phyloP scores from a whole-genome alignment of 164 flowering plant genomes.

The Echeveria elegans region DNA sequence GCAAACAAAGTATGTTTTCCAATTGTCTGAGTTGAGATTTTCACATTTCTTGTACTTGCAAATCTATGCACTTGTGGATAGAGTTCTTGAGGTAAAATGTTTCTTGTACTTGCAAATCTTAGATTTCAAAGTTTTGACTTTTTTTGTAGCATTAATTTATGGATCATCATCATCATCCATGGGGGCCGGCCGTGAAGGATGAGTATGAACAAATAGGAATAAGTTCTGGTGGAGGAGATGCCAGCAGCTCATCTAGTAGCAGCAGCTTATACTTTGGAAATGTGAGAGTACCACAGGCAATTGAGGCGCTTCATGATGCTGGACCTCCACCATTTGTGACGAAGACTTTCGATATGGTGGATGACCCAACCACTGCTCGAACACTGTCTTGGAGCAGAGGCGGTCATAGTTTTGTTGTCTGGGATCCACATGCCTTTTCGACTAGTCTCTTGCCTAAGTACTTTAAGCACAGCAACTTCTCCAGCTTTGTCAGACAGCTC shows the following conservation, averaged over 20 bases:
- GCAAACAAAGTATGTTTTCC: no score
- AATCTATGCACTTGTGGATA: no score
- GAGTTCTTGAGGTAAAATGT: no score
- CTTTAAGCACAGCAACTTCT: slow-evolving; percentile 10
- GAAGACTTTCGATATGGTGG: slow-evolving; percentile 63
- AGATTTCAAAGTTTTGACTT: background rate
- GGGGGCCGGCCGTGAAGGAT: background rate
- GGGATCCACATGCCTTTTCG: slow-evolving; percentile 60
- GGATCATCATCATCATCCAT: no score
- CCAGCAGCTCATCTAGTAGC: background rate
- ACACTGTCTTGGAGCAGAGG: slow-evolving; percentile 56
- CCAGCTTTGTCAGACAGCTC: slow-evolving; percentile 12
- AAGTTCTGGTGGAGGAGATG: no score
- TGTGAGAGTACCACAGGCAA: slow-evolving; percentile 37
- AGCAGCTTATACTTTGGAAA: background rate
- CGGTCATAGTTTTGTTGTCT: slow-evolving; percentile 48
- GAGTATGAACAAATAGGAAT: background rate
- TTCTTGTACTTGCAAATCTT: background rate
- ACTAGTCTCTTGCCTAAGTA: slow-evolving; percentile 22
- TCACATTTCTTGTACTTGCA: no score
- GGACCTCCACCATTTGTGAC: slow-evolving; percentile 69
- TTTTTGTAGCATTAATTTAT: background rate
- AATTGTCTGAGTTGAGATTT: no score
- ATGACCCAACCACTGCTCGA: slow-evolving; percentile 31
- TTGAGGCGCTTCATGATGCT: slow-evolving; percentile 47